phyloP scores from a whole-genome alignment of 805 yeast species.

The Candida pseudofarinosa region DNA sequence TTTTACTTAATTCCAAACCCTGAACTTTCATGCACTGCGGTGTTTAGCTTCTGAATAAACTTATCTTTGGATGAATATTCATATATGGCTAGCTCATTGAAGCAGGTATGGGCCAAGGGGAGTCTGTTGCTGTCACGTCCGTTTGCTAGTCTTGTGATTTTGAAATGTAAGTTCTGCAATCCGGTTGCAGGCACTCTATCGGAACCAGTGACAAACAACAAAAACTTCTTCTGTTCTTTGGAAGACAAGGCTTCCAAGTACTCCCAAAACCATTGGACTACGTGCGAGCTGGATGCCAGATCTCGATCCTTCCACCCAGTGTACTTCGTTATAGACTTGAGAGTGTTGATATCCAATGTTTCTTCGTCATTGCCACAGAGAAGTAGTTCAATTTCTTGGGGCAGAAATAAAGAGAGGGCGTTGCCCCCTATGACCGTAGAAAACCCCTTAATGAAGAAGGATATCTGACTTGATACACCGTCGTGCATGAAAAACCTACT shows the following conservation, averaged over 20 bases:
- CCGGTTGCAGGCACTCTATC: conserved; percentile 95
- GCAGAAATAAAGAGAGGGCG: conserved; percentile 72
- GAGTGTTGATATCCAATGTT: conserved; percentile 59
- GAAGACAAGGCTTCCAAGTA: conserved; percentile 47
- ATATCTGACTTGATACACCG: conserved; percentile 49
- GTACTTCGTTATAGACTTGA: conserved; percentile 72
- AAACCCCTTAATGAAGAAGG: conserved; percentile 68
- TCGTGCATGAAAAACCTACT: conserved; percentile 56
- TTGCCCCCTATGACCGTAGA: conserved; percentile 72
- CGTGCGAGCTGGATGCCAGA: conserved; percentile 31
- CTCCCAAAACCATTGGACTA: conserved; percentile 87
- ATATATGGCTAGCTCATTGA: conserved; percentile 80
- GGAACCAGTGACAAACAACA: conserved; percentile 83
- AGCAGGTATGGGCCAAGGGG: conserved; percentile 92
- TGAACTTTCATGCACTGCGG: conserved; percentile 73
- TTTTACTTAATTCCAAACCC: conserved; percentile 75
- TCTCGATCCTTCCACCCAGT: conserved; percentile 51
- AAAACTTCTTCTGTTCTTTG: conserved; percentile 54
- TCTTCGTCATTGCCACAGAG: conserved; percentile 72
- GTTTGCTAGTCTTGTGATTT: conserved; percentile 48
- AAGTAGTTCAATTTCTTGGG: conserved; percentile 76
- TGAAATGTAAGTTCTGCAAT: conserved; percentile 66
- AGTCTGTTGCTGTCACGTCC: conserved; percentile 44
- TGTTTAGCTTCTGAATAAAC: conserved; percentile 52
- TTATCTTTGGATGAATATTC: conserved; percentile 56